Evolutionary conservation across 768 basidiomycete genomes (phyloP), one percentile per base, ranked within the genome.

Genomic region (Dioszegia hungarica): DNA sequence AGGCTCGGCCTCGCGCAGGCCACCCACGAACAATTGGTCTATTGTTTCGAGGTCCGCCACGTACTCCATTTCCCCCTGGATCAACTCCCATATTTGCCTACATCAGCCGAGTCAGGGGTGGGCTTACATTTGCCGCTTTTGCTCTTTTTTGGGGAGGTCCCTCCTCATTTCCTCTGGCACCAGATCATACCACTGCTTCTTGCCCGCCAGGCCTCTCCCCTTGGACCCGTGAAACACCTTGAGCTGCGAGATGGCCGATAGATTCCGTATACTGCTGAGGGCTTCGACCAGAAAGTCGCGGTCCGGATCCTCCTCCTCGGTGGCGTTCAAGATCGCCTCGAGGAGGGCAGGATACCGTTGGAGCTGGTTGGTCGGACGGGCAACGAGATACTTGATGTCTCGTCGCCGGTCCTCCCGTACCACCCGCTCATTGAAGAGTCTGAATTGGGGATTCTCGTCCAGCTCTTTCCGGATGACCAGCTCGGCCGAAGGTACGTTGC

Each of bases 41-140:
- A 95, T 86, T 54, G 86, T 87, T 75, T 91, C 88, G 57, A 95
- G 76, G 79, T 95, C 91, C 65, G 86, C 88, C 25, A 94, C 91
- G 70, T 93, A 95, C 25, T 85, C 84, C 90, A 94, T 94, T 75
- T 95, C 91, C 61, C 89, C 88, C 75, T 94, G 89, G 75, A 95
- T 94, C 60, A 94, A 75, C 78, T 95, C 91, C 68, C 93, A 95
- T 48, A 94, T 91, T 67, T 91, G 85, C 40, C 90, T 91, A 62
- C 6, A 46, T 37, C 31, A 52, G 28, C 22, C 57, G 10, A 15
- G 22, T 17, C 14, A 29, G 15, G 8, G 3, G 4, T 9, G 6
- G 4, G 62, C 88, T 76, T 73, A 92, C 90, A 85, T 82, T 77
- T 94, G 91, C 31, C 90, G 83, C 73, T 90, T 90, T 19, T 82